Evolutionary conservation across 1,284 basidiomycete genomes (phyloP), one percentile per base, ranked within the genome.

Genomic region (Cryptococcus sp.): DNA sequence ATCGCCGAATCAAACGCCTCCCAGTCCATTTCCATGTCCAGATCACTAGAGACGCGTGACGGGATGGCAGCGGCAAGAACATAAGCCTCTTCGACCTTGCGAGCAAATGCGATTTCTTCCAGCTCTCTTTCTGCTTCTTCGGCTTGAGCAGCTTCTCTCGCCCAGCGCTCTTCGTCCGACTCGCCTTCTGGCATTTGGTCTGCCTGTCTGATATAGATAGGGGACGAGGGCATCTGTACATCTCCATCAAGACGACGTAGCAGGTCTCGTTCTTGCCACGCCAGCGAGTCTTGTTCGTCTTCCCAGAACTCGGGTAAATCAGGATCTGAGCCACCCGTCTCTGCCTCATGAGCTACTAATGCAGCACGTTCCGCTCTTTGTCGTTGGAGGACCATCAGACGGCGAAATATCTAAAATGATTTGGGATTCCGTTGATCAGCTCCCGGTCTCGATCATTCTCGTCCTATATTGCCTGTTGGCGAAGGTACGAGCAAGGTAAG

Each of bases 301-400:
- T 70, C 71, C 73, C 72, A 74, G 55, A 74, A 72, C 3, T 75
- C 73, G 17, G 71, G 70, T 3, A 66, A 50, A 23, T 61, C 44
- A 5, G 69, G 69, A 49, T 73, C 70, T 4, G 64, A 69, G 20
- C 73, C 74, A 15, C 72, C 71, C 4, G 65, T 71, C 46, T 70
- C 73, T 4, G 46, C 10, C 46, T 76, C 74, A 54, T 72, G 61
- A 4, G 65, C 64, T n/a, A 66, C 57, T 17, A 70, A 47, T 3
- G 58, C 55, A 5, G 69, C 64, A 48, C 69, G 74, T 38, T 67
- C 38, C 10, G 63, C 70, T 52, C 65, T 63, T 38, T 65, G 60
- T 15, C 66, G 62, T 58, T 75, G 75, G 6, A 73, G 57, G 20
- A 75, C 59, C 52, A 75, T 67, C 10, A 77, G 54, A 17, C 72